phyloP scores from a whole-genome alignment of 2,329 filamentous ascomycete genomes.

The Penicillium sp. region DNA sequence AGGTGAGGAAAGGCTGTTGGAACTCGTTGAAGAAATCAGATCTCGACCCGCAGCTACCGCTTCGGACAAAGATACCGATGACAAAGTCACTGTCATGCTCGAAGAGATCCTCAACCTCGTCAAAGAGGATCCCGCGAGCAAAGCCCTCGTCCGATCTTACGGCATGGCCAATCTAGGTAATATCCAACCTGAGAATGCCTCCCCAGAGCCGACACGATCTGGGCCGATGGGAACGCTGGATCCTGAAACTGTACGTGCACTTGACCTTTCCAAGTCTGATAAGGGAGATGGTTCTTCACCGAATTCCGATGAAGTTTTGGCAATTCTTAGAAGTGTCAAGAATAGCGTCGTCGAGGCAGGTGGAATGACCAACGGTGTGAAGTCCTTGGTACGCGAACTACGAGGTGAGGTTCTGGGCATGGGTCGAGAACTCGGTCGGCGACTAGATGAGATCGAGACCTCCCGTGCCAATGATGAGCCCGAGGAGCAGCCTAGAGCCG shows the following conservation, averaged over 20 bases:
- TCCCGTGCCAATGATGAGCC: conserved; percentile 45
- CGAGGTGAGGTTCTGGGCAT: conserved; percentile 91
- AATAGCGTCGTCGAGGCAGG: conserved; percentile 86
- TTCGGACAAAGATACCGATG: conserved; percentile 47
- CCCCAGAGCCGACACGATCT: conserved; percentile 39
- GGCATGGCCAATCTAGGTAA: conserved; percentile 27
- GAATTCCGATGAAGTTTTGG: conserved; percentile 65
- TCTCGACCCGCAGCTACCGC: conserved; percentile 35
- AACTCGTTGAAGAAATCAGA: conserved; percentile 61
- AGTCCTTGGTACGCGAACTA: conserved; percentile 82
- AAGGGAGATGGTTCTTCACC: conserved; percentile 13
- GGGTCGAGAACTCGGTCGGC: conserved; percentile 84
- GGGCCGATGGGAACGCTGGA: conserved; percentile 30
- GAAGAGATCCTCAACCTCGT: conserved; percentile 68
- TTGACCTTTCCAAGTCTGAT: conserved; percentile 26
- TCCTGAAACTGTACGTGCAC: conserved; percentile 23
- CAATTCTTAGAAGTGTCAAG: conserved; percentile 81
- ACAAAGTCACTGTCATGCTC: conserved; percentile 65
- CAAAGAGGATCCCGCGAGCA: conserved; percentile 54
- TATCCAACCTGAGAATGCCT: conserved; percentile 34
- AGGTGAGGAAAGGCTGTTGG: conserved; percentile 79
- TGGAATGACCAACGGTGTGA: conserved; percentile 86
- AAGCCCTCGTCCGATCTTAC: conserved; percentile 52
- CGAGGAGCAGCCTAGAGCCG: conserved; percentile 46
- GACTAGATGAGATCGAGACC: conserved; percentile 62